Evolutionary conservation across 75 land plant species (phyloP), one percentile per base, ranked within the genome.

Genomic region (Azolla pinnata): DNA sequence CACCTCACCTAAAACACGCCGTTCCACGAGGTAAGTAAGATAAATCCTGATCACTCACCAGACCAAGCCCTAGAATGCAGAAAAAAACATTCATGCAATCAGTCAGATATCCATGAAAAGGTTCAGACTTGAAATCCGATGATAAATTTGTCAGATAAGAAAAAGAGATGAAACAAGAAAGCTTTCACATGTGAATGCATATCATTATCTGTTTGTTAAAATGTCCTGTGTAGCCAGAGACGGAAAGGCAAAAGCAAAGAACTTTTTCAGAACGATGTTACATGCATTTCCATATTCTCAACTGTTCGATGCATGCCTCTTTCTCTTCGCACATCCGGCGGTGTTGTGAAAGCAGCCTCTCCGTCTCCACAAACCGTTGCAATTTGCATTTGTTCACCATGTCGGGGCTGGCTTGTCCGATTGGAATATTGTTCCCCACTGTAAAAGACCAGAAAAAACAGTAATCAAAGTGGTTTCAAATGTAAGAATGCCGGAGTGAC

Each of bases 361-460:
- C 45, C 53, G 72, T 82, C 54, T 79, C 60, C 77, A 69, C 72
- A 45, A 70, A 74, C 33, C 70, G 50, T 56, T 82, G 77, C 57
- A 82, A 58, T 59, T 34, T 76, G 47, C 76, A 76, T 54, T 76
- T 69, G 60, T 69, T 44, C 8, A 62, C 85, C 40, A 82, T 71
- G 56, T 85, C 85, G 8, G 79, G 80, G 14, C 80, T 61, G 7
- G 79, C 80, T 44, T 68, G 59, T 26, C 71, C 63, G 52, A 85
- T 32, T 40, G 82, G 82, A 35, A 85, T 51, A n/a, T 26, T 58
- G 60, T 71, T 82, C 48, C 85, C 89, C 82, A 85, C 89, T 85
- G 67, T 19, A 62, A 27, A 34, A 4, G 42, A 61, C 49, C 2
- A 46, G 7, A 38, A 38, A 38, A 38, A n/a, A n/a, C n/a, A n/a